Conservation (phyloP, 1,284 basidiomycete species). For the Porogramme epimiltina region DNA sequence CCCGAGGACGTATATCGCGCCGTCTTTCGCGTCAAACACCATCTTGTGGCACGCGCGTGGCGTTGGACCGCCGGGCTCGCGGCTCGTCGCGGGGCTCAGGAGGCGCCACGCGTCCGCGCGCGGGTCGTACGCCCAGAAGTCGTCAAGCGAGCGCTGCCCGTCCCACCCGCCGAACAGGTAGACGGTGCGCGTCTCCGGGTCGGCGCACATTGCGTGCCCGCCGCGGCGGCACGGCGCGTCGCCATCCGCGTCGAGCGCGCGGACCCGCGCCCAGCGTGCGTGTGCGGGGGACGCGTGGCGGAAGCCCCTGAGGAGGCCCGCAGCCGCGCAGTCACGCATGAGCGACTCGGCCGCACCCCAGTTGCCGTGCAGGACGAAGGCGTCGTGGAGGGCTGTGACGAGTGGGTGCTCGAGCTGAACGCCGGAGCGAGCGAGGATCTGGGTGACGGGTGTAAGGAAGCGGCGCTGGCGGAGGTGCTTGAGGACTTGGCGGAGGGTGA, state of each 20-base stretch:
- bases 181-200: conserved; percentile 51
- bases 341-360: conserved; percentile 63
- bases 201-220: conserved; percentile 84
- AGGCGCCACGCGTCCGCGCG: conserved; percentile 63
- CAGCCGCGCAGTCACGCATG: conserved; percentile 49
- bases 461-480: conserved; percentile 81
- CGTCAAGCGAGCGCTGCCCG: conserved; percentile 71
- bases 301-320: conserved; percentile 61
- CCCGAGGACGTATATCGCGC: conserved; percentile 74
- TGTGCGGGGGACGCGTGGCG: conserved; percentile 57
- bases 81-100: conserved; percentile 57
- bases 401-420: conserved; percentile 72
- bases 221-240: conserved; percentile 67
- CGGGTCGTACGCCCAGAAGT: conserved; percentile 80
- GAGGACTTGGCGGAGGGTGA: conserved; percentile 67
- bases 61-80: conserved; percentile 66
- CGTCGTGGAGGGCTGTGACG: conserved; percentile 65
- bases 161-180: conserved; percentile 86
- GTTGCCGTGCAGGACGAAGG: conserved; percentile 66
- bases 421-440: conserved; percentile 58
- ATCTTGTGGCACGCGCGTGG: conserved; percentile 83
- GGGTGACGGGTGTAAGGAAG: conserved; percentile 65
- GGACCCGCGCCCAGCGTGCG: conserved; percentile 58
- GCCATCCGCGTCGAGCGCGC: conserved; percentile 59
- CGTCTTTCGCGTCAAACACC: conserved; percentile 73